Percentiles rank a stretch among this genome's conserved stretches.
Evolutionary conservation across 2,329 filamentous ascomycete genomes (phyloP).

Genomic region (Akanthomyces muscarius): DNA sequence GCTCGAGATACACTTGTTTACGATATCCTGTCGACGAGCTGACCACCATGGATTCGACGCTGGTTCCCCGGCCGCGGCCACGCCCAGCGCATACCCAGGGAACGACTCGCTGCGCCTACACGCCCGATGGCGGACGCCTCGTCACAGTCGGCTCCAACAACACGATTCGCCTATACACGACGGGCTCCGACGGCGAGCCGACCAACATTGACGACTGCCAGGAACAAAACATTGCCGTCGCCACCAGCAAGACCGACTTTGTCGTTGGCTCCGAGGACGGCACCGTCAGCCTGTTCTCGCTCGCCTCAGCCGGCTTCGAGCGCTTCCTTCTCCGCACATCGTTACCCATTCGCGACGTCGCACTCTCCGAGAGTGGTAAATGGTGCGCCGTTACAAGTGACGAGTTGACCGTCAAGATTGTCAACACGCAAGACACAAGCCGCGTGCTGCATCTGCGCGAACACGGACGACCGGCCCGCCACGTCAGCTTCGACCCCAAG

Average conservation of each 20-base stretch:
- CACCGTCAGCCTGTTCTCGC: slow-evolving; percentile 90
- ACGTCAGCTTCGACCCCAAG: slow-evolving; percentile 80
- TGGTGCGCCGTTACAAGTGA: slow-evolving; percentile 98
- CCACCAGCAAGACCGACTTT: slow-evolving; percentile 74
- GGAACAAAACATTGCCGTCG: slow-evolving; percentile 79
- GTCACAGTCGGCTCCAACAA: slow-evolving; percentile 93
- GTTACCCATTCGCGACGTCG: slow-evolving; percentile 82
- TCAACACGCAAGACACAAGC: slow-evolving; percentile 74
- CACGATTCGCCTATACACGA: slow-evolving; percentile 86
- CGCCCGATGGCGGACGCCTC: slow-evolving; percentile 78
- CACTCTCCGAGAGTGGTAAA: slow-evolving; percentile 72
- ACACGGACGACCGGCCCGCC: slow-evolving; percentile 82
- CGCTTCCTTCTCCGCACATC: slow-evolving; percentile 78
- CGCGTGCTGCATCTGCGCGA: slow-evolving; percentile 75
- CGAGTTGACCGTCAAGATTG: slow-evolving; percentile 85
- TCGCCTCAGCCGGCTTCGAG: slow-evolving; percentile 69
- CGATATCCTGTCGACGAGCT: background rate
- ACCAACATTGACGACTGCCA: slow-evolving; percentile 86
- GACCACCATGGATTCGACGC: slow-evolving; percentile 23
- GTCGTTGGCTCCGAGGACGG: slow-evolving; percentile 91
- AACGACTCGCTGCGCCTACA: slow-evolving; percentile 83
- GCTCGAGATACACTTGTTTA: too few relatives aligned
- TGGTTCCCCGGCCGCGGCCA: slow-evolving; percentile 51
- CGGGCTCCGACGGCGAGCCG: slow-evolving; percentile 87
- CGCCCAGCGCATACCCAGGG: slow-evolving; percentile 79